Percentiles rank a stretch among this genome's conserved stretches.
Conservation (phyloP, 257 asterid genomes). For the Nicotiana sylvestris region DNA sequence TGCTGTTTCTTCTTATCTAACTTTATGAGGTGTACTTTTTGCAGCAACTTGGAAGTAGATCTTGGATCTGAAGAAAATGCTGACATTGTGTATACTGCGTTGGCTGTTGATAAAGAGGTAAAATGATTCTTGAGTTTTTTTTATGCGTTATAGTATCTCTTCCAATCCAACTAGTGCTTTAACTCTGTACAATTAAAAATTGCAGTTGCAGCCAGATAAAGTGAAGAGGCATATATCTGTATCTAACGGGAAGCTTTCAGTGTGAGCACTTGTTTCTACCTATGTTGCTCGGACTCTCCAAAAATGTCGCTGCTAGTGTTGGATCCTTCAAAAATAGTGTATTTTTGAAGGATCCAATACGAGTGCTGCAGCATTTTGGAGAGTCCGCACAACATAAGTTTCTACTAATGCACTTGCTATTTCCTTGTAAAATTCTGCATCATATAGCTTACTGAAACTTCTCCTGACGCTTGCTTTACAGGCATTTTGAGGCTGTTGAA, state of each 20-base stretch:
- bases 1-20: background rate
- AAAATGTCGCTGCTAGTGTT: too few relatives aligned
- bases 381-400: background rate
- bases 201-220: slow-evolving; percentile 93
- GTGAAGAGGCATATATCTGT: slow-evolving; percentile 66
- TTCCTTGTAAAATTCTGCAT: background rate
- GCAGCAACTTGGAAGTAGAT: slow-evolving; percentile 83
- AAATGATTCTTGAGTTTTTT: background rate
- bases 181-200: slow-evolving; percentile 1
- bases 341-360: too few relatives aligned
- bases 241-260: slow-evolving; percentile 67
- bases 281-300: too few relatives aligned
- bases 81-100: slow-evolving; percentile 53
- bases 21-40: slow-evolving; percentile 10
- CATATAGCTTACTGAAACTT: background rate
- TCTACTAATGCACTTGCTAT: background rate
- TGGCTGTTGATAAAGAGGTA: slow-evolving; percentile 91
- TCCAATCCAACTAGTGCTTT: background rate
- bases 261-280: slow-evolving; percentile 35
- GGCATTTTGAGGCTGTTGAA: slow-evolving; percentile 81
- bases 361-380: background rate
- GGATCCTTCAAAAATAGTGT: too few relatives aligned
- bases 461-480: slow-evolving; percentile 25
- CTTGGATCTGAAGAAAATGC: slow-evolving; percentile 61
- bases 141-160: background rate